A percentile compares a stretch with the other conserved stretches of the same genome.
phyloP scores from a whole-genome alignment of 139 green algal genomes.

The Closterium sp. region DNA sequence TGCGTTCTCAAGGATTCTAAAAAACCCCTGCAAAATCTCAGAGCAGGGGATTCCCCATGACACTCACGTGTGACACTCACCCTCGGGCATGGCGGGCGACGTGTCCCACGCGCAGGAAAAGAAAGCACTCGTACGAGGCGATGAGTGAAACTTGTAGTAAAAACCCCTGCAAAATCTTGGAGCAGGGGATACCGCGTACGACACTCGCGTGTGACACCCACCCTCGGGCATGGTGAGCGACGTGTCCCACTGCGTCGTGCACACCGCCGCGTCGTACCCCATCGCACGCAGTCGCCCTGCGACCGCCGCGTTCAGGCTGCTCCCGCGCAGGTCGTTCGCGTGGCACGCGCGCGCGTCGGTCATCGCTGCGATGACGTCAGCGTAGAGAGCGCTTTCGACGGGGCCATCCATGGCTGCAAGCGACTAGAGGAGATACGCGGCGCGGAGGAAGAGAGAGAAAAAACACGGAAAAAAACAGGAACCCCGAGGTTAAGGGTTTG shows the following conservation, averaged over 20 bases:
- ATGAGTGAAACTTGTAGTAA: too few species aligned
- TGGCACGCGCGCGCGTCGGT: background rate
- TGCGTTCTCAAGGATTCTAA: too few species aligned
- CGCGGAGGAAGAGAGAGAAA: background rate
- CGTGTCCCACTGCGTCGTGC: constrained; percentile 6
- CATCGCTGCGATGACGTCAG: background rate
- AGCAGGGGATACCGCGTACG: too few species aligned
- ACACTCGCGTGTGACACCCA: too few species aligned
- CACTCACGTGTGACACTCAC: too few species aligned
- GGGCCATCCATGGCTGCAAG: background rate
- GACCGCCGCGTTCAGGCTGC: background rate
- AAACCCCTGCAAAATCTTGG: too few species aligned
- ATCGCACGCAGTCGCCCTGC: background rate
- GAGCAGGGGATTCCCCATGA: too few species aligned
- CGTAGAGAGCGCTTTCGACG: background rate
- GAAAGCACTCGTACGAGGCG: too few species aligned
- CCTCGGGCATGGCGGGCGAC: too few species aligned
- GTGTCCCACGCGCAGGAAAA: too few species aligned
- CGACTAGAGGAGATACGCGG: background rate
- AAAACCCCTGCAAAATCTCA: too few species aligned
- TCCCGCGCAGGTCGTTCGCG: background rate
- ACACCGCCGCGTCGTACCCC: constrained; percentile 15
- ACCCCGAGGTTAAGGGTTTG: too few species aligned
- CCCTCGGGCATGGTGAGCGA: background rate
- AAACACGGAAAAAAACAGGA: background rate